Evolutionary conservation across 2,329 filamentous ascomycete species (phyloP).

Genomic region (Neofusicoccum sp.): DNA sequence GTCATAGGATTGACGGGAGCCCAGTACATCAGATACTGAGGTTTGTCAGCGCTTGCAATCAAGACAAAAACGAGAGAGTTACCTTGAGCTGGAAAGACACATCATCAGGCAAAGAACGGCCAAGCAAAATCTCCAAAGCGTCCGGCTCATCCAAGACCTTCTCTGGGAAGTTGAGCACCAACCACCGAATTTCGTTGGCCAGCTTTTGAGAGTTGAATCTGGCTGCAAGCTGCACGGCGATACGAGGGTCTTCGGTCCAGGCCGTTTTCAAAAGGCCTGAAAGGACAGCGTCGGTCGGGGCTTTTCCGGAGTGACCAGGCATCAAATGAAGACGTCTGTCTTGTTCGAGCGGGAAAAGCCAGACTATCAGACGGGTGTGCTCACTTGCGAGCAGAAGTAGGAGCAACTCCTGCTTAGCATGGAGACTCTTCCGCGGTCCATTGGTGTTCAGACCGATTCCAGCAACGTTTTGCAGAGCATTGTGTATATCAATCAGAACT

Average conservation of each 20-base stretch:
- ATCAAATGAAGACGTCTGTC: conserved; percentile 54
- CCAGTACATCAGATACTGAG: conserved; percentile 83
- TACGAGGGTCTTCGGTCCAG: conserved; percentile 79
- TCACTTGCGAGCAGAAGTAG: conserved; percentile 80
- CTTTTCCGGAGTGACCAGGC: conserved; percentile 43
- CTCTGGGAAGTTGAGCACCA: conserved; percentile 79
- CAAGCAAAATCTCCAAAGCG: conserved; percentile 78
- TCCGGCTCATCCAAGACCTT: conserved; percentile 79
- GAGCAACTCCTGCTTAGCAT: conserved; percentile 80
- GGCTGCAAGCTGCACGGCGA: conserved; percentile 81
- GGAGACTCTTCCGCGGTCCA: conserved; percentile 62
- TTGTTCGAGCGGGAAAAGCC: conserved; percentile 78
- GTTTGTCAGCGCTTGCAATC: conserved; percentile 33
- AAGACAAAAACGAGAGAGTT: conserved; percentile 34
- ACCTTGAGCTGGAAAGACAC: conserved; percentile 80
- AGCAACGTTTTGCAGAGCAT: conserved; percentile 63
- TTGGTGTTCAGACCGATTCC: conserved; percentile 52
- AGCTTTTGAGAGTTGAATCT: conserved; percentile 77
- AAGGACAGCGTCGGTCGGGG: conserved; percentile 49
- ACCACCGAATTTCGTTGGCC: conserved; percentile 71
- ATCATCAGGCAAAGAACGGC: conserved; percentile 71
- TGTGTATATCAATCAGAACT: conserved; percentile 72
- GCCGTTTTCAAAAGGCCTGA: conserved; percentile 71
- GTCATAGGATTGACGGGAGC: conserved; percentile 87
- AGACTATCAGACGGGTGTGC: conserved; percentile 77